Conservation (phyloP, 2,329 filamentous ascomycete genomes). For the Bimuria novae-zelandiae region DNA sequence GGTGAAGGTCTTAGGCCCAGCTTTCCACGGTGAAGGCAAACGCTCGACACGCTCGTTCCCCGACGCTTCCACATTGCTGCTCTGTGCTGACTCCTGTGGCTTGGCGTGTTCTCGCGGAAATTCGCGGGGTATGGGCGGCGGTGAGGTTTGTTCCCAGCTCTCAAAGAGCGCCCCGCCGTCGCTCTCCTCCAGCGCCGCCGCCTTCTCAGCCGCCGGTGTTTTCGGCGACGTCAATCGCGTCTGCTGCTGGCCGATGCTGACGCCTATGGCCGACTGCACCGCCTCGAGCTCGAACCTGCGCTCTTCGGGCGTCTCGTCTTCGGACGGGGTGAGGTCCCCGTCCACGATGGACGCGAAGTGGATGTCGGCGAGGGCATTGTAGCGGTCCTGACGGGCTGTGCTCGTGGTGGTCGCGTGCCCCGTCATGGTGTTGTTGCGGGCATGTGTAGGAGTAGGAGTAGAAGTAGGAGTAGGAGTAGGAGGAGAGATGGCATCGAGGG, state of each 20-base stretch:
- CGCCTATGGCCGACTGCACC: constrained; percentile 56
- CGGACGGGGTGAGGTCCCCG: constrained; percentile 51
- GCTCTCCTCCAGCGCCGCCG: constrained; percentile 56
- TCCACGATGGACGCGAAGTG: constrained; percentile 48
- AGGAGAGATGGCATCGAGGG: neutral
- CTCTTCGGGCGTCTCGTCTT: constrained; percentile 46
- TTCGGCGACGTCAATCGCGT: constrained; percentile 60
- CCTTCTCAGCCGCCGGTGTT: constrained; percentile 64
- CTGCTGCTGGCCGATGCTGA: constrained; percentile 64
- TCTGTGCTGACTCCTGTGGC: neutral
- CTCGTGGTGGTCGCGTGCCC: constrained; percentile 15
- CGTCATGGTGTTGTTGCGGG: constrained; percentile 23
- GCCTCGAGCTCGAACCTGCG: constrained; percentile 43
- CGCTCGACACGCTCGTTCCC: constrained; percentile 24
- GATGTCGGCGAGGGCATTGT: constrained; percentile 48
- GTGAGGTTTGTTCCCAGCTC: constrained; percentile 36
- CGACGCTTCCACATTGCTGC: neutral
- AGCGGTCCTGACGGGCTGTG: constrained; percentile 20
- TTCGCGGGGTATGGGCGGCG: constrained; percentile 1
- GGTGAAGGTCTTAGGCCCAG: constrained; percentile 44
- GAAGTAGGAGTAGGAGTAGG: no score
- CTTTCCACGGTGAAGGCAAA: constrained; percentile 54
- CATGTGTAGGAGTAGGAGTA: constrained; percentile 4
- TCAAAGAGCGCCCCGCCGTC: constrained; percentile 55
- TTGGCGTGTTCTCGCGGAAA: neutral